Evolutionary conservation across 257 asterid genomes (phyloP).

Genomic region (Jacaranda mimosifolia): DNA sequence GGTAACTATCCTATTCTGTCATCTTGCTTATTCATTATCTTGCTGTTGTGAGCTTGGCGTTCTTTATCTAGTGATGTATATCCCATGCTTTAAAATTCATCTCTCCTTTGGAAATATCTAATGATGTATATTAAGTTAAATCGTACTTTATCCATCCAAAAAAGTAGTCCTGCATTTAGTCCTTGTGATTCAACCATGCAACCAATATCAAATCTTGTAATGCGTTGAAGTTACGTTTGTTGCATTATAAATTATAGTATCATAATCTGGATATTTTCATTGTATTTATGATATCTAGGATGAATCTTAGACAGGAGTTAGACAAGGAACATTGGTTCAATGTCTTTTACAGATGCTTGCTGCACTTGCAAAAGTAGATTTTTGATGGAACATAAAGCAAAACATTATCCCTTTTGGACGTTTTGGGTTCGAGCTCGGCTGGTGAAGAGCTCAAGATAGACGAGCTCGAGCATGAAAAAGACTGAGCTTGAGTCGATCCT

Average conservation of each 20-base stretch:
- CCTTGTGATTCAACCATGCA: neutral
- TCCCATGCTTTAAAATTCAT: neutral
- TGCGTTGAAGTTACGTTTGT: neutral
- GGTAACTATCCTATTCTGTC: slow-evolving; percentile 51
- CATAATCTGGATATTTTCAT: neutral
- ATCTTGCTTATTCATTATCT: neutral
- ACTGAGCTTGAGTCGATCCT: too few relatives aligned
- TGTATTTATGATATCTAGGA: neutral
- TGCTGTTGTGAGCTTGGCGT: slow-evolving; percentile 17
- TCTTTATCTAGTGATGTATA: neutral
- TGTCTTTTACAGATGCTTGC: neutral
- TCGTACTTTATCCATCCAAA: neutral
- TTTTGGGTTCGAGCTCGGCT: too few relatives aligned
- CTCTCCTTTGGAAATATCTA: neutral
- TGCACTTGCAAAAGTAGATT: neutral
- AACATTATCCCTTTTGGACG: too few relatives aligned
- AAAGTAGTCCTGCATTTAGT: neutral
- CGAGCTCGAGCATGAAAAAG: too few relatives aligned
- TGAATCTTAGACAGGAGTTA: neutral
- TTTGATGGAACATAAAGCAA: neutral
- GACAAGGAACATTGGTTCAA: neutral
- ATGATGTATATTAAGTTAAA: slow-evolving; percentile 6
- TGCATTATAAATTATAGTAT: neutral
- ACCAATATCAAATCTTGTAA: neutral
- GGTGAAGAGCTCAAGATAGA: too few relatives aligned